phyloP scores from a whole-genome alignment of 2,329 filamentous ascomycete genomes.

The Fusarium nematophilum region DNA sequence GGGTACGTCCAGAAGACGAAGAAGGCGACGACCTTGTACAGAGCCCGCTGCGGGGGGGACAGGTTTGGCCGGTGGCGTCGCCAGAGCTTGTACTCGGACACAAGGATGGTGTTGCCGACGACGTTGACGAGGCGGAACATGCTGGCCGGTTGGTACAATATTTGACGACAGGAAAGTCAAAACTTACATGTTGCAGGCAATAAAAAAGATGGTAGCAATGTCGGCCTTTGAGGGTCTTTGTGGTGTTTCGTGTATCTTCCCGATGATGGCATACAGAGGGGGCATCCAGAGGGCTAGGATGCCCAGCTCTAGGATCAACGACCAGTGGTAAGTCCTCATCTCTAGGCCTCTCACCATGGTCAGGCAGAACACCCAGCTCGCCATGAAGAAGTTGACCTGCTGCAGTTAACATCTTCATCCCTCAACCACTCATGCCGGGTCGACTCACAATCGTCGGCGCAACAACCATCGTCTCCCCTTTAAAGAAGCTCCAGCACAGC shows the following conservation, averaged over 20 bases:
- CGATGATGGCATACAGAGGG: slow-evolving; percentile 41
- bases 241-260: slow-evolving; percentile 17
- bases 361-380: slow-evolving; percentile 50
- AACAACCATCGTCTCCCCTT: slow-evolving; percentile 45
- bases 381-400: slow-evolving; percentile 52
- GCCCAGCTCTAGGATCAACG: slow-evolving; percentile 49
- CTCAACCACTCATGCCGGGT: rapidly evolving
- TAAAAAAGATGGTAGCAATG: slow-evolving; percentile 49
- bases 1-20: slow-evolving; percentile 58
- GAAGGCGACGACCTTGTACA: slow-evolving; percentile 45
- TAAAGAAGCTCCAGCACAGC: slow-evolving; percentile 54
- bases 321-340: slow-evolving; percentile 54
- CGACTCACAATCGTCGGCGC: slow-evolving; percentile 50
- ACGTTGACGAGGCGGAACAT: slow-evolving; percentile 53
- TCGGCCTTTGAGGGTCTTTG: slow-evolving; percentile 30
- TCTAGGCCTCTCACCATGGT: slow-evolving; percentile 48
- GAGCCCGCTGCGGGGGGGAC: slow-evolving; percentile 35
- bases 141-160: slow-evolving; percentile 38
- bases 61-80: slow-evolving; percentile 48
- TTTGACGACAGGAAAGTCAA: no score
- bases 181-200: slow-evolving; percentile 53
- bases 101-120: slow-evolving; percentile 52
- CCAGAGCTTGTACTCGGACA: slow-evolving; percentile 53
- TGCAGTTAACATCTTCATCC: slow-evolving; percentile 6
- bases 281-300: slow-evolving; percentile 42